Evolutionary conservation across 306 rosid species (phyloP).

Genomic region (Canavalia ensiformis): DNA sequence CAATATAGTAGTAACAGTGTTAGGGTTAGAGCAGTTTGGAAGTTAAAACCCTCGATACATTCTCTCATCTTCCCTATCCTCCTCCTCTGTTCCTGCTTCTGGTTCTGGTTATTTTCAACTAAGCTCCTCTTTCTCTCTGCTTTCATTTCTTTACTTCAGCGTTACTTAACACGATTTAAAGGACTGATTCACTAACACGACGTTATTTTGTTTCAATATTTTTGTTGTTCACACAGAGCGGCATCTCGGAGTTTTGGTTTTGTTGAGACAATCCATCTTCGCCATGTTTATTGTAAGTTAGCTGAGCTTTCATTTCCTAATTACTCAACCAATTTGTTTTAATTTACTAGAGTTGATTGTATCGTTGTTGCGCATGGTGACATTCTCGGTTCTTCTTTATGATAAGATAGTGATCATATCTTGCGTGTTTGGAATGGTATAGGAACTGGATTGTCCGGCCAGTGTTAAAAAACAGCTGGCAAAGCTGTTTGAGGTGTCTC

Average conservation of each 20-base stretch:
- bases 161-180: too few relatives aligned
- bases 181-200: not conserved
- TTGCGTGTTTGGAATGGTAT: conserved; percentile 7
- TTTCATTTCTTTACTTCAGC: not conserved
- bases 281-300: conserved; percentile 65
- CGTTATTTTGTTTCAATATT: not conserved
- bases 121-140: not conserved
- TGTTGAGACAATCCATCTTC: conserved; percentile 25
- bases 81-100: conserved; percentile 7
- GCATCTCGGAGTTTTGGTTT: conserved; percentile 53
- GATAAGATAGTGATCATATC: not conserved
- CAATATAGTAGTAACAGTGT: not conserved
- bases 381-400: not conserved
- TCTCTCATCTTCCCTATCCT: conserved; percentile 14
- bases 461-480: conserved; percentile 71
- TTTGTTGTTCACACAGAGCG: conserved; percentile 55
- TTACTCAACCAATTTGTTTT: not conserved
- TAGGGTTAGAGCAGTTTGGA: conserved; percentile 26
- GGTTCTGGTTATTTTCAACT: conserved; percentile 38
- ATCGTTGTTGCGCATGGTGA: not conserved
- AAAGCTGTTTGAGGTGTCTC: conserved; percentile 63
- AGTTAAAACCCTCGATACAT: conserved; percentile 3
- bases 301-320: not conserved
- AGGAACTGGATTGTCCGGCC: conserved; percentile 69
- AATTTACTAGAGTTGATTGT: not conserved